phyloP scores from a whole-genome alignment of 208 protist genomes.

The Trypanosoma caninum region DNA sequence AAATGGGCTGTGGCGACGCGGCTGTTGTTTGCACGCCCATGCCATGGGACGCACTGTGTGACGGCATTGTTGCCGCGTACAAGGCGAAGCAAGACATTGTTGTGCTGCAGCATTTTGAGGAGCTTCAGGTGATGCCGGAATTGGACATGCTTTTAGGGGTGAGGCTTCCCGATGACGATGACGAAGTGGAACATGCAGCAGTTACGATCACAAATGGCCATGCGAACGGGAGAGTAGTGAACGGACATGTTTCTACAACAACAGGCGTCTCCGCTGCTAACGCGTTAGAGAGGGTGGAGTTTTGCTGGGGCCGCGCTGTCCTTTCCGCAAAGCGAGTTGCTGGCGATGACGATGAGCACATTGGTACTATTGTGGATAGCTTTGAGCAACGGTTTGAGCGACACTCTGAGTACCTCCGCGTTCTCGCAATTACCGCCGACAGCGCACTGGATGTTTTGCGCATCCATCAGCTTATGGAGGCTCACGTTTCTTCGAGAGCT shows the following conservation, averaged over 20 bases:
- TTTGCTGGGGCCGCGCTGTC: constrained; percentile 59
- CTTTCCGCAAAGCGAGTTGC: constrained; percentile 44
- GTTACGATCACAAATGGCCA: no score
- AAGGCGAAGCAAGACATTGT: constrained; percentile 49
- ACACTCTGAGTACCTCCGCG: constrained; percentile 55
- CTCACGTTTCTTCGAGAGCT: constrained; percentile 36
- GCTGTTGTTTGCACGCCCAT: not conserved
- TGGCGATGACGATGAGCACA: constrained; percentile 67
- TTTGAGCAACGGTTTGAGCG: constrained; percentile 63
- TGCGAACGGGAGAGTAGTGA: no score
- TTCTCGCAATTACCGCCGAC: constrained; percentile 32
- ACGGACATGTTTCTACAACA: no score
- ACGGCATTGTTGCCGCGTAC: constrained; percentile 25
- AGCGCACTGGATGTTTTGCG: constrained; percentile 37
- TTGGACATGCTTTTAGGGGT: constrained; percentile 12
- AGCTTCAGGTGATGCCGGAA: constrained; percentile 44
- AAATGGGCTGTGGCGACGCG: not conserved
- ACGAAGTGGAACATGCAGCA: not conserved
- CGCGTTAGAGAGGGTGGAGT: constrained; percentile 28
- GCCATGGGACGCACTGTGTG: constrained; percentile 20
- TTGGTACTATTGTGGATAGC: constrained; percentile 57
- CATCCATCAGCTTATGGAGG: constrained; percentile 31
- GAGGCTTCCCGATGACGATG: not conserved
- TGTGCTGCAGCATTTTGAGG: constrained; percentile 77
- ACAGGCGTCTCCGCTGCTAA: not conserved